Conservation (phyloP, 306 rosid species). For the Adenanthera pavonina region DNA sequence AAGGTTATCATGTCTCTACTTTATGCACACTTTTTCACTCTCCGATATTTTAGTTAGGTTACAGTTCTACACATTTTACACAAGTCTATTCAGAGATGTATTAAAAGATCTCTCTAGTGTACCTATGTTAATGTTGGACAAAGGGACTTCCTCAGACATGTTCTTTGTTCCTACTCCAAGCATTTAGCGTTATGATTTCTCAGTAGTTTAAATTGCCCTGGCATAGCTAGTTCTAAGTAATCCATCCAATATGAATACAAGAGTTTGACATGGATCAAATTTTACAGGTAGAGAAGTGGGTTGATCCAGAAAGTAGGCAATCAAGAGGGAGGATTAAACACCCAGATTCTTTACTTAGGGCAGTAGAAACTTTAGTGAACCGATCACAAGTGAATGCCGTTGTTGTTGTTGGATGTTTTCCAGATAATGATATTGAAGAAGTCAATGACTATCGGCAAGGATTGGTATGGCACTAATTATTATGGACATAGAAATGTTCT, state of each 20-base stretch:
- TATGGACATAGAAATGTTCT: constrained; percentile 4
- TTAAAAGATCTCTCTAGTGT: not conserved
- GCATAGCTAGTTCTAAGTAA: not conserved
- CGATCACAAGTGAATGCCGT: constrained; percentile 73
- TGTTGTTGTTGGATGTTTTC: constrained; percentile 91
- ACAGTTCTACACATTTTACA: constrained; percentile 12
- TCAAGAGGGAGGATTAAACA: constrained; percentile 84
- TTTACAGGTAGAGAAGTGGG: constrained; percentile 86
- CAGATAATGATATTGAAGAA: constrained; percentile 72
- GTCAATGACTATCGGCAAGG: constrained; percentile 83
- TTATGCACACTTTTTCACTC: not conserved
- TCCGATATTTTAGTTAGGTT: not conserved
- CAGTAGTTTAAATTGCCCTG: constrained; percentile 13
- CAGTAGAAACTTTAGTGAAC: constrained; percentile 62
- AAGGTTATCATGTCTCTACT: not conserved
- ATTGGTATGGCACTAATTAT: constrained; percentile 55
- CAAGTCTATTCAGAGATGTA: not conserved
- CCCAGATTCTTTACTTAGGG: constrained; percentile 80
- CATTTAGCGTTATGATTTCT: constrained; percentile 18
- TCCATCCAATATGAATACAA: constrained; percentile 28
- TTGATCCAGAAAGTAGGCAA: constrained; percentile 76
- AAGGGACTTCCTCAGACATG: constrained; percentile 6
- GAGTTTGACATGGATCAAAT: constrained; percentile 36
- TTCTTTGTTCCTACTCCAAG: constrained; percentile 17
- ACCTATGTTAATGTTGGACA: not conserved